Evolutionary conservation across 257 asterid genomes (phyloP), one percentile per base, ranked within the genome.

Genomic region (Thymus quinquecostatus): DNA sequence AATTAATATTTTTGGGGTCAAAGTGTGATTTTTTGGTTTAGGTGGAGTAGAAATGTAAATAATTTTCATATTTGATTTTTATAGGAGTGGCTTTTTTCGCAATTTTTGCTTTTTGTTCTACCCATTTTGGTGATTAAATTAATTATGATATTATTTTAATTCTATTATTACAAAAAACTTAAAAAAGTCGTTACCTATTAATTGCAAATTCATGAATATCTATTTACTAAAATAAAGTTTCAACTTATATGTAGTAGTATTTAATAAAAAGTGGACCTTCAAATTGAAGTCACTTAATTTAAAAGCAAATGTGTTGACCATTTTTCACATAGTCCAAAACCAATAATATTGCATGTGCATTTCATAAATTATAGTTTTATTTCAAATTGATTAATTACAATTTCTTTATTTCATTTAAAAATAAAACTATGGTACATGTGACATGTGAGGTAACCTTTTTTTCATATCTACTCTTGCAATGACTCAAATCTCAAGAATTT

Each of bases 251-350:
- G 21, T 21, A 21, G 21, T 21, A 21, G 21, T 21, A 21, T 21
- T 21, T 21, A 21, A 21, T 21, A 21, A 21, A 21, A 45, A 62
- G 13, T 44, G 64, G 77, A 9, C 30, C 32, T 51, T 69, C 38
- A 49, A 47, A 72, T 66, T 40, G 73, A 76, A 76, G 76, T 76
- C 67, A 66, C 85, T 80, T 83, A 69, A 66, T 21, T 32, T 32
- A 47, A 36, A 75, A 78, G 80, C 71, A 72, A 80, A 43, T 62
- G 62, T 45, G 21, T 63, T 73, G 84, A 77, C 71, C 38, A 12
- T 54, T 43, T 21, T 13, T 50, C 53, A 4, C 58, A 75, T 14
- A 13, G 58, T 41, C 47, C 30, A 2, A 34, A 47, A 64, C 59
- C 30, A 43, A 45, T 12, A 54, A 60, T 21, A 13, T 10, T 45